Base-by-base conservation (phyloP, 2,329 filamentous ascomycete species). In the Cadophora gregata region DNA sequence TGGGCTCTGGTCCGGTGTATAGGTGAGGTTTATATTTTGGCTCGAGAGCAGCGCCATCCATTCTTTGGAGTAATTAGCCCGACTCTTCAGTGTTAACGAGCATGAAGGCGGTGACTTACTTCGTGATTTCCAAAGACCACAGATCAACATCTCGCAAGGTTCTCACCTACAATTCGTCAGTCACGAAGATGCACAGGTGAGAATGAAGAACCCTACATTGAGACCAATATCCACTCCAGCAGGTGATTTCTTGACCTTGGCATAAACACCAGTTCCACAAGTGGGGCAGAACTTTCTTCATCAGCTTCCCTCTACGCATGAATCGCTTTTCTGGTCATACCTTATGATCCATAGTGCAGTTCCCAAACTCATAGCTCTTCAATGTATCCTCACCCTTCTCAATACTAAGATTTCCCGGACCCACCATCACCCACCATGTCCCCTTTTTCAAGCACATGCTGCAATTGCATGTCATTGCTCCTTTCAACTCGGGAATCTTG, bases 381-480 rank as follows among this genome's bases (percentile, higher is more conserved):
- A 87, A 73, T 2, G 75, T 2, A 77, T 79, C 38, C 77, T 70
- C 68, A 73, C 84, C 85, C 73, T 83, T 83, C 73, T 85, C 76
- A 62, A 85, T 73, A n/a, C 72, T 79, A 63, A 85, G 76, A 50
- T 75, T 67, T 42, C 76, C 73, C 2, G 69, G 72, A 0, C 70
- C 68, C 4, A 77, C 74, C 38, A 79, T 74, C 24, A 78, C 55
- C 74, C 77, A 83, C 45, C 83, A 73, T 51, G 81, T 81, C 19
- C 77, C 82, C 74, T 84, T 84, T 71, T 81, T 84, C 72, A 70
- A 72, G 75, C 90, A 90, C 70, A 90, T 85, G 78, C 87, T 90
- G 79, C 90, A 92, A 77, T 89, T 88, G 78, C 90, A 90, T 73
- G 85, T 81, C 4, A 78, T 75, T 6, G 82, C 83, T 4, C 81